These are phyloP conservation scores for Blepharisma undulans DNA, from an alignment of 169 alveolate species.

Conservation along the genomic window DNA sequence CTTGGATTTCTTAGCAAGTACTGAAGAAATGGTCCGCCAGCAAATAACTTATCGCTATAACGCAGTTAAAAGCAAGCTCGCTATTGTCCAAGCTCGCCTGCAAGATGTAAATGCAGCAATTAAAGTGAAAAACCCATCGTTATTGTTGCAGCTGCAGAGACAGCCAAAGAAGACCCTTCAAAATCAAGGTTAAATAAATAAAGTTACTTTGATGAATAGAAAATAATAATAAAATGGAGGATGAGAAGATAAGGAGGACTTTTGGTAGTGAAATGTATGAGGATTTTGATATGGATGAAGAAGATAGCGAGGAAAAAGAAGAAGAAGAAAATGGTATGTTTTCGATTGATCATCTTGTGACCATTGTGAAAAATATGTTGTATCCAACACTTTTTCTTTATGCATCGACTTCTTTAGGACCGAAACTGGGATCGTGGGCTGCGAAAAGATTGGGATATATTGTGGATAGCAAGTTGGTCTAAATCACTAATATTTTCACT, in stretches of 20 bases:
- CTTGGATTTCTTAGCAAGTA: conserved; percentile 87
- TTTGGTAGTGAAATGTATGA: background rate
- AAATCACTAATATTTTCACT: no score
- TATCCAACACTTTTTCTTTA: background rate
- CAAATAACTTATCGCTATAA: conserved; percentile 90
- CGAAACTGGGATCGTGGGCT: background rate
- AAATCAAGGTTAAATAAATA: background rate
- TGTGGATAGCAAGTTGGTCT: background rate
- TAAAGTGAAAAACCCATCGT: conserved; percentile 89
- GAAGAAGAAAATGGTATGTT: background rate
- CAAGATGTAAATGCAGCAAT: conserved; percentile 73
- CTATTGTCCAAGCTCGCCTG: conserved; percentile 87
- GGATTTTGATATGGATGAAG: background rate
- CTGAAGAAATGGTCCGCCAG: conserved; percentile 90
- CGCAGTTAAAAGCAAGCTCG: conserved; percentile 83
- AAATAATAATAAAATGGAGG: background rate
- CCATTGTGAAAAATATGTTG: background rate
- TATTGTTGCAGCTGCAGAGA: conserved; percentile 84
- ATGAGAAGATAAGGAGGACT: background rate
- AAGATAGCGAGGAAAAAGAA: background rate
- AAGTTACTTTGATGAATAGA: background rate
- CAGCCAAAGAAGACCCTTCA: conserved; percentile 51
- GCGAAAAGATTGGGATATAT: background rate
- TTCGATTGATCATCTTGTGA: background rate
- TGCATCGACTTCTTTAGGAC: background rate